These are phyloP conservation scores for Claviceps pusilla DNA, from an alignment of 2,329 filamentous ascomycete species.

Conservation along the genomic window DNA sequence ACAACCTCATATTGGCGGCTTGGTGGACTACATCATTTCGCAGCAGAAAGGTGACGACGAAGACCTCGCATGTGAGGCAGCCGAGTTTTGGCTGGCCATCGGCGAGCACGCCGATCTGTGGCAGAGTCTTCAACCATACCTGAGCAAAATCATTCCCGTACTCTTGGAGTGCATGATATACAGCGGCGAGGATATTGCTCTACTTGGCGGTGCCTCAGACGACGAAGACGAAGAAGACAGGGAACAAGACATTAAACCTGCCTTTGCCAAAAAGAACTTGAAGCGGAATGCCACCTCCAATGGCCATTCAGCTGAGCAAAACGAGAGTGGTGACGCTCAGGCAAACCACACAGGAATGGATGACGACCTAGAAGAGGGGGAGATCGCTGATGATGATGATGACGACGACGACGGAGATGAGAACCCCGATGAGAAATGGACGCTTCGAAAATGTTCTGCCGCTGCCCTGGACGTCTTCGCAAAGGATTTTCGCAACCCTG, in stretches of 20 bases:
- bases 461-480: conserved; percentile 90
- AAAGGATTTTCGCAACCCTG: conserved; percentile 70
- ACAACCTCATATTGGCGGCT: conserved; percentile 67
- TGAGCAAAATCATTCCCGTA: conserved; percentile 76
- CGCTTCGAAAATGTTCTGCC: conserved; percentile 88
- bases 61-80: conserved; percentile 82
- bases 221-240: conserved; percentile 88
- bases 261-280: conserved; percentile 61
- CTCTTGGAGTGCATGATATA: conserved; percentile 93
- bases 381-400: conserved; percentile 40
- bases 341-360: conserved; percentile 45
- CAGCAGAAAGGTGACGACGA: conserved; percentile 82
- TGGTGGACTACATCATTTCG: conserved; percentile 84
- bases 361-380: conserved; percentile 73
- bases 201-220: conserved; percentile 69
- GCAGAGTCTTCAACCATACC: conserved; percentile 58
- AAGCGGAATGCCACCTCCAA: conserved; percentile 45
- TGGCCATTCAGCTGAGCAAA: conserved; percentile 15
- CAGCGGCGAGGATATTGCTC: conserved; percentile 77
- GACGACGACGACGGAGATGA: conserved; percentile 64
- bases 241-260: conserved; percentile 78
- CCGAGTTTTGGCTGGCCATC: conserved; percentile 92
- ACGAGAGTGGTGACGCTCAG: conserved; percentile 26
- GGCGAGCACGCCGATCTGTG: conserved; percentile 76
- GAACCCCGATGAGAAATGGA: conserved; percentile 87